Evolutionary conservation across 2,329 filamentous ascomycete genomes (phyloP).

Genomic region (Scedosporium boydii): DNA sequence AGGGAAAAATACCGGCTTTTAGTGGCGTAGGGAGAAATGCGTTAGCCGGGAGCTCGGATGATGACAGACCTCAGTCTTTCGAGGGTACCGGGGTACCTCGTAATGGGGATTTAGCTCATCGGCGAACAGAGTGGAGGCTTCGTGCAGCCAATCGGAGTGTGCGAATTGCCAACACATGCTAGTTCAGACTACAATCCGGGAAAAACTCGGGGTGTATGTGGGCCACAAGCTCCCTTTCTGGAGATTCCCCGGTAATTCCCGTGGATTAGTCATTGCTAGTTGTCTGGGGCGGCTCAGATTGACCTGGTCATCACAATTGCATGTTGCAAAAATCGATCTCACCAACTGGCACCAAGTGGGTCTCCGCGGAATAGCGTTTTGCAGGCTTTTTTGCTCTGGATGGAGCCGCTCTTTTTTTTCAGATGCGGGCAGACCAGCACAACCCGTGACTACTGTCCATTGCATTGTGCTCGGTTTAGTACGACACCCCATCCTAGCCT

Average conservation of each 20-base stretch:
- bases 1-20: slow-evolving; percentile 5
- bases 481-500: too few species aligned
- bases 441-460: too few species aligned
- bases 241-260: not conserved
- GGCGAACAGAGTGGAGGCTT: not conserved
- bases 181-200: not conserved
- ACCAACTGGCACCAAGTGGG: too few species aligned
- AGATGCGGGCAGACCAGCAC: too few species aligned
- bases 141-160: not conserved
- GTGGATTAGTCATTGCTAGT: not conserved
- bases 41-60: slow-evolving; percentile 2
- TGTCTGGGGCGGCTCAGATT: too few species aligned
- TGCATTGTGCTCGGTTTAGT: too few species aligned
- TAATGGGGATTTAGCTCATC: not conserved
- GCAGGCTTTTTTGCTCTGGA: too few species aligned
- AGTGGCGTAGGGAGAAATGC: not conserved
- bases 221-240: not conserved
- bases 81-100: too few species aligned
- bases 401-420: too few species aligned
- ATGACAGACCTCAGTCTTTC: not conserved
- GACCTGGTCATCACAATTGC: not conserved
- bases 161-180: not conserved
- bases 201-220: not conserved
- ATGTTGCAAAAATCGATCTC: too few species aligned
- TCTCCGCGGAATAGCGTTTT: too few species aligned